A percentile compares a stretch with the other conserved stretches of the same genome.
These are phyloP conservation scores for Cryptosporidium sp. DNA, from an alignment of 169 alveolate species.

Conservation along the genomic window DNA sequence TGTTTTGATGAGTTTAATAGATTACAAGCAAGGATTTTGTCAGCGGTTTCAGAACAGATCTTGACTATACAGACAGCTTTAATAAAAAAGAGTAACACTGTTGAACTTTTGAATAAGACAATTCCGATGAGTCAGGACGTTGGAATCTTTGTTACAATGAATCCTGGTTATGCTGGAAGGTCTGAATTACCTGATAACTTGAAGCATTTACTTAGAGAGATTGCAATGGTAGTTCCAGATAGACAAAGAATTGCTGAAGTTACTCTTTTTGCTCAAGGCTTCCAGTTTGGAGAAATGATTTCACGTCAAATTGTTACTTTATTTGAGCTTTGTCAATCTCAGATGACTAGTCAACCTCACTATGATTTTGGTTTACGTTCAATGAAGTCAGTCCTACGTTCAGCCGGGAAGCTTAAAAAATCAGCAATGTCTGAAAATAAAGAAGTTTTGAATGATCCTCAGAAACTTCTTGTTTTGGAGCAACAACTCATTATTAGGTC, in stretches of 20 bases:
- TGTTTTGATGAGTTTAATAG: slow-evolving; percentile 99
- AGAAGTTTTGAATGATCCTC: slow-evolving; percentile 2
- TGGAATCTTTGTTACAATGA: slow-evolving; percentile 98
- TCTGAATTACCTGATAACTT: slow-evolving; percentile 96
- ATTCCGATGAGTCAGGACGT: slow-evolving; percentile 92
- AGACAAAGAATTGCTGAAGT: slow-evolving; percentile 93
- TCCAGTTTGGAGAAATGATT: slow-evolving; percentile 92
- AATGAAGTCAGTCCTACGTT: slow-evolving; percentile 92
- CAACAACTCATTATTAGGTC: slow-evolving; percentile 91
- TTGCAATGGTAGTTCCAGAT: slow-evolving; percentile 93
- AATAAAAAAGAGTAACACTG: slow-evolving; percentile 86
- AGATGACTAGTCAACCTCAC: slow-evolving; percentile 94
- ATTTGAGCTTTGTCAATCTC: slow-evolving; percentile 93
- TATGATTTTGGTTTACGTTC: slow-evolving; percentile 99
- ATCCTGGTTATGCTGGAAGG: slow-evolving; percentile 99
- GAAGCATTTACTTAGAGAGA: slow-evolving; percentile 92
- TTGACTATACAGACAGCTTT: slow-evolving; percentile 92
- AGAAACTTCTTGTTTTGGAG: slow-evolving; percentile 83
- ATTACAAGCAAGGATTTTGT: slow-evolving; percentile 94
- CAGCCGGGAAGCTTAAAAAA: slow-evolving; percentile 90
- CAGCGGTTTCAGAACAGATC: slow-evolving; percentile 96
- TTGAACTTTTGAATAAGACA: slow-evolving; percentile 85
- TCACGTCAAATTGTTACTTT: slow-evolving; percentile 95
- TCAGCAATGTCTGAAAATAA: slow-evolving; percentile 23
- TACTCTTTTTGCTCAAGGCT: slow-evolving; percentile 95